Base-by-base conservation (phyloP, 306 rosid species). In the Gastrolobium bilobum region DNA sequence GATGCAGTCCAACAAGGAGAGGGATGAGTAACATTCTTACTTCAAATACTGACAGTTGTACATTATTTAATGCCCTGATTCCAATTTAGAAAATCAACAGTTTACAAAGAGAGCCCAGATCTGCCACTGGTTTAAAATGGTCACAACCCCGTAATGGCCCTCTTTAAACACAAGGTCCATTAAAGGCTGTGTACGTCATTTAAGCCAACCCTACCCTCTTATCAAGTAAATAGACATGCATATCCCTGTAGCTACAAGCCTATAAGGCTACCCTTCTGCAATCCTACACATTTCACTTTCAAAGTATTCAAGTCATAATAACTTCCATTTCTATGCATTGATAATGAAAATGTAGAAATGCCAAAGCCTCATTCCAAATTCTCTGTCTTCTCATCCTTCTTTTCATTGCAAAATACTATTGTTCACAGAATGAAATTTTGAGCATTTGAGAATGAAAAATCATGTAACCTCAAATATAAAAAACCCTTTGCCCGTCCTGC, bases 241-340 rank as follows among this genome's bases (percentile, higher is more conserved):
- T 35, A 54, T 54, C 53, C 72, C 67, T 52, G 59, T 20, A 61
- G 13, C 68, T 54, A 38, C 80, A 77, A 38, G 30, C 80, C 83
- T 81, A 66, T 42, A 20, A 57, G 5, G 35, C 85, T 76, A 78
- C 43, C 40, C 46, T 14, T 78, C 78, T 66, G 39, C 13, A 56
- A 2, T 35, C 81, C 58, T 69, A 71, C 76, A 43, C 67, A 35
- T 51, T 60, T 85, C 84, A 61, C 84, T 82, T 75, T 82, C 86
- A 38, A 2, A 7, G 7, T 15, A 50, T 81, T 81, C 5, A 69
- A 81, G 47, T 53, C 72, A 62, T 82, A 65, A n/a, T n/a, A n/a
- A n/a, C n/a, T n/a, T n/a, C n/a, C n/a, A n/a, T n/a, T n/a, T n/a
- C n/a, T n/a, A n/a, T n/a, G n/a, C n/a, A n/a, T n/a, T n/a, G n/a